Base-by-base conservation (phyloP, 768 basidiomycete species). In the Rhodotorula graminis region DNA sequence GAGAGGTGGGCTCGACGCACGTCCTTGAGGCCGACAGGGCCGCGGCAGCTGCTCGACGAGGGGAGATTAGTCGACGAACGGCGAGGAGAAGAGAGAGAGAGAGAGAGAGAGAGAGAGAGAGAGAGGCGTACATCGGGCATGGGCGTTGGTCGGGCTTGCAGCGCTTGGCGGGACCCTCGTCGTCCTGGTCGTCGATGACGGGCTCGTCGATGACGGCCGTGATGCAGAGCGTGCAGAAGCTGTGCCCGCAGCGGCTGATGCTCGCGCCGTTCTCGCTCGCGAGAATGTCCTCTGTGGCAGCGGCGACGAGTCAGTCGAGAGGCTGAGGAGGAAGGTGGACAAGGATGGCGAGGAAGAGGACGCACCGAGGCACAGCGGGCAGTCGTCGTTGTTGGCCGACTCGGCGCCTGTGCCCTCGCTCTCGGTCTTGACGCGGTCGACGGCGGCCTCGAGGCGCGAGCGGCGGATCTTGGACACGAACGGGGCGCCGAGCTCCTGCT, bases 1-100 rank as follows among this genome's bases (percentile, higher is more conserved):
- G n/a, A n/a, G n/a, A n/a, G n/a, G n/a, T n/a, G n/a, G n/a, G n/a
- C n/a, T n/a, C n/a, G 44, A 25, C 37, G 14, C 46, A 66, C 65
- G 31, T 71, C 84, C 21, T 84, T 80, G 18, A 78, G 77, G 46
- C 80, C 82, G 56, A 90, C 83, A 2, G 84, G 79, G 3, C 80
- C 75, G 49, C 89, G 87, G 76, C 90, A 91, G 57, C 84, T 79
- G n/a, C 88, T 88, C 75, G 88, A 87, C 84, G 77, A 76, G 33
- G 60, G 14, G 44, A 14, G n/a, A 21, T 47, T 12, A 52, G 3
- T 3, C 1, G 37, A 46, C 3, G 44, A 6, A 46, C 27, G n/a
- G 29, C 9, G 33, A 21, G 29, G 18, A 18, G 42, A 2, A 3
- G n/a, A 21, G 1, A 33, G 23, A 6, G n/a, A 44, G 23, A 21